Percentiles rank a stretch among this genome's conserved stretches.
Evolutionary conservation across 306 rosid genomes (phyloP).

Genomic region (Cucumis sativus): DNA sequence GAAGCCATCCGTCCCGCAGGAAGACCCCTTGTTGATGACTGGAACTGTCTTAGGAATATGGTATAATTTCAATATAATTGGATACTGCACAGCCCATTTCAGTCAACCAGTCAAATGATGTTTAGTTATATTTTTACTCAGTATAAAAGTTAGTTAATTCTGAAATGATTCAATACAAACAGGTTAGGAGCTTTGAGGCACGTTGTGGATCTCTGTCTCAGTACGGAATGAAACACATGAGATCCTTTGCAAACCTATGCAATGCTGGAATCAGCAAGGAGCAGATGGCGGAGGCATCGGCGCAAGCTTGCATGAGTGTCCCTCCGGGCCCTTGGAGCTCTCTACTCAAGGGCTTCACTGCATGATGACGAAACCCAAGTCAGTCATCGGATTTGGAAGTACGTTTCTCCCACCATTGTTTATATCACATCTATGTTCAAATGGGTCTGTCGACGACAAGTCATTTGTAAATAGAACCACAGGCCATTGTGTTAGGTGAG

Average conservation of each 20-base stretch:
- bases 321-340: conserved; percentile 74
- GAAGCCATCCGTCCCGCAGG: conserved; percentile 43
- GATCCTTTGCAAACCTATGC: conserved; percentile 87
- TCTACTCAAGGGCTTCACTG: conserved; percentile 61
- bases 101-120: neutral
- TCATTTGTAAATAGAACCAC: neutral
- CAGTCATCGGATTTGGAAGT: neutral
- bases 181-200: conserved; percentile 90
- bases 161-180: conserved; percentile 3
- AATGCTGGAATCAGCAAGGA: conserved; percentile 50
- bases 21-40: conserved; percentile 69
- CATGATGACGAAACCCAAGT: conserved; percentile 14
- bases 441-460: neutral
- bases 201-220: conserved; percentile 85
- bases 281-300: conserved; percentile 65
- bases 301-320: conserved; percentile 59
- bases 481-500: neutral
- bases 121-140: neutral
- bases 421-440: neutral
- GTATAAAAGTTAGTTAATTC: neutral
- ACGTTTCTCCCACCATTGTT: neutral
- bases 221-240: conserved; percentile 94
- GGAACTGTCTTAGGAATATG: conserved; percentile 70
- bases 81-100: neutral
- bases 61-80: conserved; percentile 19